Percentiles rank a stretch among this genome's conserved stretches.
Evolutionary conservation across 306 rosid species (phyloP).

Genomic region (Glycine soja): DNA sequence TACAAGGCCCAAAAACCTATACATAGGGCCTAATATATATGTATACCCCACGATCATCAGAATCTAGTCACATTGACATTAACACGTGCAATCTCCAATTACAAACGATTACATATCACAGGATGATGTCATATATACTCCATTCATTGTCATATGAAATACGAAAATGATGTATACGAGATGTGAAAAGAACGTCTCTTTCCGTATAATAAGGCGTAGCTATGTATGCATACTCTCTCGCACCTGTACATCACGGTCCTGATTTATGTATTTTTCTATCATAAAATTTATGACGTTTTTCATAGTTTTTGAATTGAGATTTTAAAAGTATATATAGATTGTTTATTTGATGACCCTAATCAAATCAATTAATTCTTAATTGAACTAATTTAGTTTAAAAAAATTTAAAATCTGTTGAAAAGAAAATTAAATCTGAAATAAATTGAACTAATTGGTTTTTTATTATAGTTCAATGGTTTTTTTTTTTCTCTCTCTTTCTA

Average conservation of each 20-base stretch:
- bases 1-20: too few species aligned
- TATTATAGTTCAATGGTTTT: too few species aligned
- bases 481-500: too few species aligned
- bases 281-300: too few species aligned
- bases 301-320: too few species aligned
- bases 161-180: background rate
- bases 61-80: background rate
- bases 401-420: background rate
- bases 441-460: background rate
- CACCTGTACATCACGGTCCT: too few species aligned
- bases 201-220: too few species aligned
- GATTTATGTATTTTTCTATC: too few species aligned
- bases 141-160: background rate
- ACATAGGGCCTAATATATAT: background rate
- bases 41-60: background rate
- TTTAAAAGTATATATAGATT: too few species aligned
- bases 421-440: background rate
- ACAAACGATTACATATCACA: background rate
- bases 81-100: background rate
- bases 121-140: background rate
- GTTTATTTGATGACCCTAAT: too few species aligned
- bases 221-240: too few species aligned
- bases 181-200: background rate
- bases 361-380: background rate
- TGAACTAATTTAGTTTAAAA: background rate